Base-by-base conservation (phyloP, 352 stramenopile genomes). In the Phytophthora ohioensis region DNA sequence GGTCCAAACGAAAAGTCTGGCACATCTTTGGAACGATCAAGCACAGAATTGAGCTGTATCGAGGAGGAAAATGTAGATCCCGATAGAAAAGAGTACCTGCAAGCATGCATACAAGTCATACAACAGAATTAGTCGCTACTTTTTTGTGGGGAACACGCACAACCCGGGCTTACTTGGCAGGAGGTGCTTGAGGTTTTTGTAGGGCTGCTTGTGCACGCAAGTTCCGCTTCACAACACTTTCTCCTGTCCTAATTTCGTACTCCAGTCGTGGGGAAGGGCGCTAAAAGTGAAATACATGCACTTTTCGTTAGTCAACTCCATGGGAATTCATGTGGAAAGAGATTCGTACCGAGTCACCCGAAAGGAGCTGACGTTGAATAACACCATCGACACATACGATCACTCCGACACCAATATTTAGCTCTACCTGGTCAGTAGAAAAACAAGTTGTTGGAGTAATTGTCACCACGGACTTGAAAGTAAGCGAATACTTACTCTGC, bases 401-500 rank as follows among this genome's bases (percentile, higher is more conserved):
- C 1, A 91, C 67, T 11, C 87, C 87, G 3, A 90, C 67, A 5
- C 84, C 84, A 38, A 94, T 69, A 51, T 89, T 76, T 8, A 94
- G 64, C 59, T 94, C 87, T 31, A 93, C 76, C 85, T 91, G 35
- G 54, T 15, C 13, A 64, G 15, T 31, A 51, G 5, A 61, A 42
- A 38, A 60, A 36, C 41, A 43, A 47, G 1, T 3, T 32, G 32
- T 45, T 38, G 48, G 27, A 42, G 8, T 12, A 51, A 4, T 17
- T 27, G 12, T 11, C 17, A 49, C 10, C 12, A 31, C 35, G 42
- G 7, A 31, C 17, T 8, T 11, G 31, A 38, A 32, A 43, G 36
- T 35, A 9, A 17, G 2, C 3, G 17, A 57, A 13, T 27, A 75
- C 76, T 15, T 64, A 93, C 85, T 49, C 67, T 75, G 36, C 69